Evolutionary conservation across 257 asterid genomes (phyloP), one percentile per base, ranked within the genome.

Genomic region (Phtheirospermum japonicum): DNA sequence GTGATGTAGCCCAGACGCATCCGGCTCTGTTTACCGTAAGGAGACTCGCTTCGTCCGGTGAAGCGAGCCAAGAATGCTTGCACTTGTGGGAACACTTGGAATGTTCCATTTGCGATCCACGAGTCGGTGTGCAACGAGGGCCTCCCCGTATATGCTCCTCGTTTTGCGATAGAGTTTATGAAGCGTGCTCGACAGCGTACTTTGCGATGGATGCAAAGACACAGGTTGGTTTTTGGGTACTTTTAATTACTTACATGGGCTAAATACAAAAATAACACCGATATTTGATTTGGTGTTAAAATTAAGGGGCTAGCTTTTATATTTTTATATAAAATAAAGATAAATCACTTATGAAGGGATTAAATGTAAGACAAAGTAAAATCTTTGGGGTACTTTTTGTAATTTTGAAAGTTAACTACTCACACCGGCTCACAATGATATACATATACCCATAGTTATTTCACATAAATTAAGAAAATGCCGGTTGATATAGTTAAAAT

Each of bases 11-110:
- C 51, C 97, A 93, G 75, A 89, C 96, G 0, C 96, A 82, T 77
- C 93, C 95, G 66, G 95, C 95, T 73, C 80, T 93, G 40, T 52
- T 87, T 68, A 64, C 97, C 69, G 73, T 93, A 59, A 82, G 99
- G 80, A 85, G 75, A 76, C 82, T 93, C 70, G 92, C 95, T 73
- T 80, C 96, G 37, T 76, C 85, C n/a, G 99, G 99, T 57, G 96
- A 93, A 80, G 99, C 95, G 58, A 87, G 78, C 76, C 86, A 79
- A 80, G 97, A 93, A 61, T 93, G 99, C 81, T 76, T 89, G 85
- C 94, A 83, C 34, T 68, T 93, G 72, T 93, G 99, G 99, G 97
- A 93, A 74, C 67, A 81, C 55, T 72, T 93, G 78, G 99, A 93
- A 73, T 93, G 99, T 67, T 79, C 97, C 37, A 87, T 87, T 59